phyloP scores from a whole-genome alignment of 352 stramenopile species.

The Elongisporangium anandrum region DNA sequence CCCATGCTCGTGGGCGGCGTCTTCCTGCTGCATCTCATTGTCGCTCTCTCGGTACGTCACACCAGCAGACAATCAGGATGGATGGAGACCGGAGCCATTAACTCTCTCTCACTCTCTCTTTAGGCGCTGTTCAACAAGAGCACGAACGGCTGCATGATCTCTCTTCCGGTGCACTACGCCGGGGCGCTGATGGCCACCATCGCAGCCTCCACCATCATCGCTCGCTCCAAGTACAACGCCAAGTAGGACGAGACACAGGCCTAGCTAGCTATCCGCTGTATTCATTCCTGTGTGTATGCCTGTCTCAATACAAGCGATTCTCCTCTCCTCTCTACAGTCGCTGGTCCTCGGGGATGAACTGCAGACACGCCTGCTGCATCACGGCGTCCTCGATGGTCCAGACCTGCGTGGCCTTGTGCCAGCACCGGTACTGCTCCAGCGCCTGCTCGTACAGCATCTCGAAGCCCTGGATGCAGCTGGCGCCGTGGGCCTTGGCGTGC shows the following conservation, averaged over 20 bases:
- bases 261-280: slow-evolving; percentile 10
- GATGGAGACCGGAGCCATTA: background rate
- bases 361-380: slow-evolving; percentile 53
- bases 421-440: slow-evolving; percentile 95
- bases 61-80: background rate
- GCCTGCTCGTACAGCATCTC: slow-evolving; percentile 99
- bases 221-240: slow-evolving; percentile 26
- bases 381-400: slow-evolving; percentile 40
- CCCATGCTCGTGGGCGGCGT: slow-evolving; percentile 39
- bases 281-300: background rate
- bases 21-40: slow-evolving; percentile 65
- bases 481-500: slow-evolving; percentile 85
- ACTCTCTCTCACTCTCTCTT: slow-evolving; percentile 3
- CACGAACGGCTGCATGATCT: slow-evolving; percentile 72
- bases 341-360: slow-evolving; percentile 47
- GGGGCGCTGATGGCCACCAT: slow-evolving; percentile 43
- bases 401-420: slow-evolving; percentile 68
- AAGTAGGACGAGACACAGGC: slow-evolving; percentile 16
- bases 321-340: slow-evolving; percentile 20
- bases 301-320: background rate
- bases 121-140: slow-evolving; percentile 70
- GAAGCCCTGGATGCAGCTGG: slow-evolving; percentile 91
- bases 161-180: slow-evolving; percentile 72
- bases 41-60: slow-evolving; percentile 60
- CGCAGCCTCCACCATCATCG: slow-evolving; percentile 37